These are phyloP conservation scores for Citrus sinensis DNA, from an alignment of 345 rosid genomes.

Conservation along the genomic window DNA sequence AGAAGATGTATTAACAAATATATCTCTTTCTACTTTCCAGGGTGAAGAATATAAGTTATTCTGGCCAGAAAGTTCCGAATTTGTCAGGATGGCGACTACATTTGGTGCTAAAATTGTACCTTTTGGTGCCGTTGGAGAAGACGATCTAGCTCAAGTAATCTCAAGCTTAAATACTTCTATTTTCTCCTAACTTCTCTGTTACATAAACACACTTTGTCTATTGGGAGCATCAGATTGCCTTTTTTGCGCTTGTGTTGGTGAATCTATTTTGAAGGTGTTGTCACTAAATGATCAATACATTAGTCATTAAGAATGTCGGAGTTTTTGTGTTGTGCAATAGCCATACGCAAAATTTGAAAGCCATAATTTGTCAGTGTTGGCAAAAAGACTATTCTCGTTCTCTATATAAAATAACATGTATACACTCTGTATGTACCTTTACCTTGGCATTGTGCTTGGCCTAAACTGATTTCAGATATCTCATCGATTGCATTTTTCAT, in stretches of 20 bases:
- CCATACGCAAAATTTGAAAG: too few species aligned
- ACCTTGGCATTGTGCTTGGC: background rate
- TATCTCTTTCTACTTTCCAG: slow-evolving; percentile 24
- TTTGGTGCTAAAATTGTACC: slow-evolving; percentile 83
- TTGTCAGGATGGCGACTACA: slow-evolving; percentile 78
- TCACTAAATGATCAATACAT: background rate
- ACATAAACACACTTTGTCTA: background rate
- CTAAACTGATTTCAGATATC: background rate
- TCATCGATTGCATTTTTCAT: background rate
- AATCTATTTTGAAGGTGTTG: background rate
- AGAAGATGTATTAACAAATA: background rate
- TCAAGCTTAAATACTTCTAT: background rate
- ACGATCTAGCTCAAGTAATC: slow-evolving; percentile 63
- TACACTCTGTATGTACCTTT: background rate
- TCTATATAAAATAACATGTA: too few species aligned
- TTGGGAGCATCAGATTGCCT: background rate
- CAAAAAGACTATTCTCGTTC: too few species aligned
- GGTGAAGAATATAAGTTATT: slow-evolving; percentile 73
- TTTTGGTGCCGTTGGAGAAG: slow-evolving; percentile 75
- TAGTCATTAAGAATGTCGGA: background rate
- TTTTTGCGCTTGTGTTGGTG: background rate
- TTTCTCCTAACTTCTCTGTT: background rate
- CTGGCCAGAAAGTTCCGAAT: slow-evolving; percentile 78
- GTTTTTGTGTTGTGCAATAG: background rate
- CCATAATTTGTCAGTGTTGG: too few species aligned